Conservation (phyloP, 176 grass and related monocot species). For the Tillandsia fasciculata region DNA sequence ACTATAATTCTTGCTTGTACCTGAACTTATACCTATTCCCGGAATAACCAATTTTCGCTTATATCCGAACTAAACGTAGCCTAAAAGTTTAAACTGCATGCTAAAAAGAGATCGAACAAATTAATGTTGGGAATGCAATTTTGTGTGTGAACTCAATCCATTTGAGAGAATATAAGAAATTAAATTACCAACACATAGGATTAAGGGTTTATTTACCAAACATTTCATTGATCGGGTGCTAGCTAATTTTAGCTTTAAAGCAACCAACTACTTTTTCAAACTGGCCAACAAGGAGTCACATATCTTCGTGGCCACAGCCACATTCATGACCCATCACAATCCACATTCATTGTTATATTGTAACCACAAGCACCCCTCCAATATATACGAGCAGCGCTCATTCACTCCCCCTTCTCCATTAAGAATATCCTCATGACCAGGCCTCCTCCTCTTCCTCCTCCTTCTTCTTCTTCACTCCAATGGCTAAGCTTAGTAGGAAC, state of each 20-base stretch:
- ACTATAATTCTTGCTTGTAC: no score
- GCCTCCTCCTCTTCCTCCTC: constrained; percentile 28
- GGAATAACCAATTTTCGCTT: no score
- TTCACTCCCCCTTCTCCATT: background rate
- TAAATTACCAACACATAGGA: no score
- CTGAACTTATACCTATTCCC: no score
- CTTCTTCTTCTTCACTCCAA: constrained; percentile 44
- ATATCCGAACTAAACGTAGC: no score
- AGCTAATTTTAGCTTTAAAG: background rate
- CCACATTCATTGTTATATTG: constrained; percentile 30
- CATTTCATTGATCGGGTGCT: no score
- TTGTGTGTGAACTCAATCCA: no score
- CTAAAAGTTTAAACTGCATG: no score
- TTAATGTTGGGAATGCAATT: no score
- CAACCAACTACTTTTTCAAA: constrained; percentile 25
- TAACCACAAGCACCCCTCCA: background rate
- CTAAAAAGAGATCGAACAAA: no score
- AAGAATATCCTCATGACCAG: constrained; percentile 14
- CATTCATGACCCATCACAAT: constrained; percentile 35
- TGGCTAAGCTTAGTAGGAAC: constrained; percentile 88
- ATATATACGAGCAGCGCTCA: background rate
- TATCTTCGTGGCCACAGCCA: constrained; percentile 19
- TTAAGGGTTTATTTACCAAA: no score
- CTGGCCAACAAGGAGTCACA: constrained; percentile 48
- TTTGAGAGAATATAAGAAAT: no score